Base-by-base conservation (phyloP, 345 rosid genomes). In the Populus ilicifolia region DNA sequence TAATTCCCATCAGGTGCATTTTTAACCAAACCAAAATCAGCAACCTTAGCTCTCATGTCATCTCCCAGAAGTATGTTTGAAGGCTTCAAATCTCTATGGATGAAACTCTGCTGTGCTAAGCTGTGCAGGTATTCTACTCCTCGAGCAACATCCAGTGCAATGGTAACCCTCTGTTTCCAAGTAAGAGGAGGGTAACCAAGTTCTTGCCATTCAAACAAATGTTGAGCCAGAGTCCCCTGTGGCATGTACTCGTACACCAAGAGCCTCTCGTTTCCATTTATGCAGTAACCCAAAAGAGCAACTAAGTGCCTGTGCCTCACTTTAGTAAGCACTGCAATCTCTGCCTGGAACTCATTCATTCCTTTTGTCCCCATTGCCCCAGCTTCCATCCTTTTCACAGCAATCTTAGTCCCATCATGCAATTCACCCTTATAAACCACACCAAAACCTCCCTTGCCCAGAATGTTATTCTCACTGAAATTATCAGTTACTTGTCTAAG, bases 221-320 rank as follows among this genome's bases (percentile, higher is more conserved):
- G 94, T 36, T 92, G 97, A 29, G 87, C 89, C 18, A 94, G 89
- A 39, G 90, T 92, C 39, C 98, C 98, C 72, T 87, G 89, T 21
- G 98, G 93, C 98, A 94, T 94, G 80, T 91, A 94, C 87, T 94
- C 98, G 2, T 94, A 94, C 41, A 92, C 96, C 75, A 94, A 83
- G 41, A 92, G 86, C 82, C 97, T 86, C 85, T 94, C 98, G 13
- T 78, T 86, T 23, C 92, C 98, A 68, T 91, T 89, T 62, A 91
- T 83, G 78, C 96, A 92, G 82, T 87, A 92, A 56, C 98, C 96
- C 75, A 92, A 80, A 20, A 94, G 86, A 25, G 97, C 94, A 20
- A 94, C 98, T 80, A 94, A 81, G 71, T 94, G 97, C 78, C 98
- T 86, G 74, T 94, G 97, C 86, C 97, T 88, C 48, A 92, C 98